Evolutionary conservation across 768 basidiomycete species (phyloP).

Genomic region (Exidia glandulosa): DNA sequence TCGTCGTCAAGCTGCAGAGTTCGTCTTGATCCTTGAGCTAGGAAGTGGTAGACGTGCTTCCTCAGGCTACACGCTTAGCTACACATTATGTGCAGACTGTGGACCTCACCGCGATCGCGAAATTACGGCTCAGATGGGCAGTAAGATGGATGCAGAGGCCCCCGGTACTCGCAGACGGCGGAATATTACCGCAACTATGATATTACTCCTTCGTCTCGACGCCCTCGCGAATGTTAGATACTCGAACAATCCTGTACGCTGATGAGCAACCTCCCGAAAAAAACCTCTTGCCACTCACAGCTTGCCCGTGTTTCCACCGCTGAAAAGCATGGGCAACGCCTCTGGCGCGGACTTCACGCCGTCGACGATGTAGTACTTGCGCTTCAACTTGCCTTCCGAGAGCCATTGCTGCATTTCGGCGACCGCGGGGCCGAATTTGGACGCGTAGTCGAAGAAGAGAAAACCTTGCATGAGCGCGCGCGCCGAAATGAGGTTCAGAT

Average conservation of each 20-base stretch:
- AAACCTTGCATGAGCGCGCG: conserved; percentile 79
- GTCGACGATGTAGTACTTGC: conserved; percentile 69
- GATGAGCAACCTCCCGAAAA: not conserved
- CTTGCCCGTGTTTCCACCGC: conserved; percentile 72
- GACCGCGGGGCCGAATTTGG: conserved; percentile 47
- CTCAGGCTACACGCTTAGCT: too few relatives aligned
- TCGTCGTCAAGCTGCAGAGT: too few relatives aligned
- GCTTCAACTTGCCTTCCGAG: conserved; percentile 58
- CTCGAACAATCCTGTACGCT: not conserved
- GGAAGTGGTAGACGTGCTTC: too few relatives aligned
- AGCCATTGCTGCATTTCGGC: conserved; percentile 48
- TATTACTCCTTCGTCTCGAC: not conserved
- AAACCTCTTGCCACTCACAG: conserved; percentile 25
- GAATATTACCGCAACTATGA: too few relatives aligned
- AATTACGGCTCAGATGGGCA: too few relatives aligned
- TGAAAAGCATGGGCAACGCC: conserved; percentile 61
- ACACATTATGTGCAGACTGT: too few relatives aligned
- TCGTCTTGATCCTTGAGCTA: too few relatives aligned
- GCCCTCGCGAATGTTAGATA: not conserved
- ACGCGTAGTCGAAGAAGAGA: conserved; percentile 70
- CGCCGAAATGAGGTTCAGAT: conserved; percentile 59
- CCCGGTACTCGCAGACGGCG: too few relatives aligned
- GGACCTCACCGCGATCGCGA: too few relatives aligned
- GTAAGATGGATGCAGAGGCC: too few relatives aligned
- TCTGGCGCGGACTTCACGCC: conserved; percentile 64